phyloP scores from a whole-genome alignment of 1,284 basidiomycete genomes.

The Vanrija sp. region DNA sequence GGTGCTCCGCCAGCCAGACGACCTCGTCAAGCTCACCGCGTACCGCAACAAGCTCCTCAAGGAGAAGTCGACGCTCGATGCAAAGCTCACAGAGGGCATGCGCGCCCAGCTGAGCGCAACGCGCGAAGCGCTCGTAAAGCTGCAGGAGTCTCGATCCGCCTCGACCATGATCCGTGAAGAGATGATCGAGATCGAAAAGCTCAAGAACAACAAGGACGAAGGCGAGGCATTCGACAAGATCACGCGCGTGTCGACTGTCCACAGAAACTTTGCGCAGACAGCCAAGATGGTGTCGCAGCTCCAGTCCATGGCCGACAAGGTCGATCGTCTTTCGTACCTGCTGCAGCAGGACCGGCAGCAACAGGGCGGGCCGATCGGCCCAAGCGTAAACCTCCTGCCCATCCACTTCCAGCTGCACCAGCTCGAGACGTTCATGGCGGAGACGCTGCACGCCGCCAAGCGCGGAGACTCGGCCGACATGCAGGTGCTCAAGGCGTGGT shows the following conservation, averaged over 20 bases:
- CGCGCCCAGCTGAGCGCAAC: conserved; percentile 92
- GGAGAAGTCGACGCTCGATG: conserved; percentile 93
- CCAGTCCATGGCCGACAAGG: conserved; percentile 78
- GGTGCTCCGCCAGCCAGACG: conserved; percentile 87
- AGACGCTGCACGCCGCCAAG: conserved; percentile 88
- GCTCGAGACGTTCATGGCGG: conserved; percentile 88
- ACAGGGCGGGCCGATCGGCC: conserved; percentile 67
- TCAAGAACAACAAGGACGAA: conserved; percentile 52
- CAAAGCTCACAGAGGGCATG: conserved; percentile 84
- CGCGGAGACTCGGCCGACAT: conserved; percentile 60
- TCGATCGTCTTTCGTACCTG: conserved; percentile 73
- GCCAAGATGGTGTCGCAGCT: conserved; percentile 93
- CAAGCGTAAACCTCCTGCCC: conserved; percentile 78
- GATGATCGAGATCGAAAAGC: conserved; percentile 78
- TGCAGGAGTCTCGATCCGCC: conserved; percentile 75
- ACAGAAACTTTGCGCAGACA: conserved; percentile 90
- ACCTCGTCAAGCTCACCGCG: conserved; percentile 81
- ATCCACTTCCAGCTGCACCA: conserved; percentile 87
- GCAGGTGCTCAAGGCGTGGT: conserved; percentile 69
- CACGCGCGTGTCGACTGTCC: conserved; percentile 86
- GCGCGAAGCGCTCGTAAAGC: conserved; percentile 78
- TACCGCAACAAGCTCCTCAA: conserved; percentile 93
- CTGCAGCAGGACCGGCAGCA: conserved; percentile 64
- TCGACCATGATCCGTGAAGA: conserved; percentile 87
- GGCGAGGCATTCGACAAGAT: conserved; percentile 76